Percentiles rank a stretch among this genome's conserved stretches.
Evolutionary conservation across 1,284 basidiomycete species (phyloP).

Genomic region (Ustilago vetiveriae): DNA sequence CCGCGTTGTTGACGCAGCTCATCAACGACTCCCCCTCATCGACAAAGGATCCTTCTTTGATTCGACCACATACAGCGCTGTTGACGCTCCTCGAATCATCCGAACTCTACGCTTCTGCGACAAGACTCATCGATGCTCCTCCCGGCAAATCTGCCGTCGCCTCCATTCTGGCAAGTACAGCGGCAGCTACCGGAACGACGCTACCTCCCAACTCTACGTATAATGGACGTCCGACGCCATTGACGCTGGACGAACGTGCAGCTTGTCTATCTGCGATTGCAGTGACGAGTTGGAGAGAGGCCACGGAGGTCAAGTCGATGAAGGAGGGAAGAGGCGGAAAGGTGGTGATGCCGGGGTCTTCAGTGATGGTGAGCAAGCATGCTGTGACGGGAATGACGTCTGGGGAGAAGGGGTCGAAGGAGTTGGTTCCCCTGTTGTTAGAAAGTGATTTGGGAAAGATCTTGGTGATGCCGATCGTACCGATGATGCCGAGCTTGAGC

Average conservation of each 20-base stretch:
- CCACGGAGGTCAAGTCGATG: background rate
- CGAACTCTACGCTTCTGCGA: conserved; percentile 40
- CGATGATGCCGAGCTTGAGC: background rate
- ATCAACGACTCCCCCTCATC: conserved; percentile 4
- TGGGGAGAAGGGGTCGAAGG: conserved; percentile 3
- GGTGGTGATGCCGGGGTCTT: conserved; percentile 19
- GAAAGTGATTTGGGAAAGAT: conserved; percentile 40
- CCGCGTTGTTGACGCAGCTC: conserved; percentile 33
- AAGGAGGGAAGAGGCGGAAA: background rate
- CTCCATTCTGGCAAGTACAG: conserved; percentile 25
- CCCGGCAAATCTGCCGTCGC: conserved; percentile 16
- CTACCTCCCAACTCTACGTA: background rate
- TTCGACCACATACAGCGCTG: conserved; percentile 36
- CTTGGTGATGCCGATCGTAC: conserved; percentile 38
- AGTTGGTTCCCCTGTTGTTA: conserved; percentile 30
- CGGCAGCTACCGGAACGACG: conserved; percentile 15
- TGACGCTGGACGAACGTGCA: conserved; percentile 39
- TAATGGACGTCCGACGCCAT: background rate
- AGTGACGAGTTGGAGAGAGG: conserved; percentile 32
- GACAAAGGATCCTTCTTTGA: background rate
- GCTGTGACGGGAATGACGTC: conserved; percentile 11
- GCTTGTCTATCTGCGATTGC: conserved; percentile 38
- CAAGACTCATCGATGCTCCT: conserved; percentile 15
- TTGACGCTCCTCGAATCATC: conserved; percentile 39
- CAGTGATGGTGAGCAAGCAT: conserved; percentile 24